Base-by-base conservation (phyloP, 108 stramenopile genomes). In the Cyclotella cryptica region DNA sequence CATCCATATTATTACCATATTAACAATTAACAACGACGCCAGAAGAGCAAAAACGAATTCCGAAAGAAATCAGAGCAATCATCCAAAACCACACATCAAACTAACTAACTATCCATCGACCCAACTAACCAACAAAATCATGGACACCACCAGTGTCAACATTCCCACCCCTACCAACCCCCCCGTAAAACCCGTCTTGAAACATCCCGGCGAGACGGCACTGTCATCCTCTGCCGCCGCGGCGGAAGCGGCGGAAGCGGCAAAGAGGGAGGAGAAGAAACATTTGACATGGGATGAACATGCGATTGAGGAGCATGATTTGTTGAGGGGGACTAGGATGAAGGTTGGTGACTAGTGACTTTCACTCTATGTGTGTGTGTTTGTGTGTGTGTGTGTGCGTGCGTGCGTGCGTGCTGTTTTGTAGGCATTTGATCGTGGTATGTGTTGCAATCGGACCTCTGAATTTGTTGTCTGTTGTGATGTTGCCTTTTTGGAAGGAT, bases 231-330 rank as follows among this genome's bases (percentile, higher is more conserved):
- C 44, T 21, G 12, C 43, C 1, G 57, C 10, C 29, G 28, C 30
- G 22, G 27, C 28, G 26, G n/a, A 1, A 40, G 21, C 28, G 12
- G 18, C 61, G n/a, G n/a, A 13, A 22, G 14, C 22, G 24, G n/a
- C 67, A 27, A 28, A 1, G 1, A 53, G 49, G 40, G 81, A 83
- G 19, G 61, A 72, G 26, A 78, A 83, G 18, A 81, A 77, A 51
- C 77, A 75, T 15, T 67, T 95, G 27, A 89, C 78, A 45, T 95
- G 92, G 92, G 94, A 95, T 61, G 94, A 95, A 70, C 86, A 86
- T 66, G 90, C 87, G 29, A 95, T 95, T 83, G 87, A 90, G 77
- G 94, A 95, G 67, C 94, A 95, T 64, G 91, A 95, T 79, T 76
- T 86, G 66, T 69, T 95, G 27, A 87, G 94, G 21, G 94, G 94